Evolutionary conservation across 192 early-diverging fungal species (phyloP), one percentile per base, ranked within the genome.

Genomic region (Coemansia sp.): DNA sequence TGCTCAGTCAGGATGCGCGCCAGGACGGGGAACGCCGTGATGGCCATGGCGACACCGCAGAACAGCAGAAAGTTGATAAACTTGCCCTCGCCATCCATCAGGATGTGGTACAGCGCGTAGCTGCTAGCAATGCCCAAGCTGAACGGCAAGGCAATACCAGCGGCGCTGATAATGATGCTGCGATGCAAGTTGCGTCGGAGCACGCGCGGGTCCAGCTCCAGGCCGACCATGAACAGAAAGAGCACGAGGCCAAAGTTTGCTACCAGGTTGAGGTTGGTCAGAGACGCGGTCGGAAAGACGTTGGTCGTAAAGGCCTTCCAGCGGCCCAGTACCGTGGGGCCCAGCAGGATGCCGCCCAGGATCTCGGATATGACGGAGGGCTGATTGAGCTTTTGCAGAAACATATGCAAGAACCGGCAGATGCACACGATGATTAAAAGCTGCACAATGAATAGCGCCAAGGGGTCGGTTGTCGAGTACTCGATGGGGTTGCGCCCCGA

Each of bases 1-100:
- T 89, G 85, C 76, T 97, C 95, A 0, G 93, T 89, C 59, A 98
- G 75, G 54, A 98, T 96, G 65, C 97, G 95, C 0, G 94, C 96
- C 31, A 98, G 86, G 1, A 98, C 96, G 0, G 96, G 96, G 62
- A 96, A 98, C 1, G 95, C 95, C 0, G 95, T 98, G 65, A 96
- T 94, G 35, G 91, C 82, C 90, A 96, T 94, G 46, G 93, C 92
- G 7, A 97, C 96, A 40, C 94, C 94, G 24, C 86, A 80, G 75
- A 96, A 97, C 56, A 95, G 86, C 20, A 98, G 51, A 69, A 95
- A 96, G 19, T 82, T 89, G 15, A 75, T 64, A 75, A 93, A 96
- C 3, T 75, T 58, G 12, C 75, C 79, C 24, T 73, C 60, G 7
- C 60, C 42, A 3, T 85, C 59, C 27, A 84, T 75, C 22, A 90